Base-by-base conservation (phyloP, 1,284 basidiomycete species). In the Naganishia liquefaciens region DNA sequence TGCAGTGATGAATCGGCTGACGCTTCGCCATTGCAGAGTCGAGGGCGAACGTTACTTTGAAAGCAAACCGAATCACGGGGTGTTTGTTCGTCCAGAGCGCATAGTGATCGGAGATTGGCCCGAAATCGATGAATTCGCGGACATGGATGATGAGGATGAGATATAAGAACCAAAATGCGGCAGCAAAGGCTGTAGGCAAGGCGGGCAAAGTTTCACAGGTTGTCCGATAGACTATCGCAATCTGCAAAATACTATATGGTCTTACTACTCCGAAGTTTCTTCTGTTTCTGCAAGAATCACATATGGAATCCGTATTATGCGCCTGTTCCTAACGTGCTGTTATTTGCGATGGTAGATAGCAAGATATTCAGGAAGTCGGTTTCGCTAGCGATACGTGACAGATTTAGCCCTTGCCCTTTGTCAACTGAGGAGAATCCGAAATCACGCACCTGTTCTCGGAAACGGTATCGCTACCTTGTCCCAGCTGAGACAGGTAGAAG, bases 61-160 rank as follows among this genome's bases (percentile, higher is more conserved):
- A 2, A 92, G 91, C 74, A 80, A 77, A 54, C 83, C 85, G 2
- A 88, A 87, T 60, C 88, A 89, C 69, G 95, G 94, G 3, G 87
- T 88, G 5, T 97, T 99, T 75, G 90, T 95, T 13, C 85, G 89
- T 62, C 86, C 91, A 0, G 91, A 93, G 62, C 89, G 87, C 75
- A 85, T 98, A 11, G 84, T 80, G 47, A 83, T 91, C 5, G 94
- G 95, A 1, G 89, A 98, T 75, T 97, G 85, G 76, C 91, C 93
- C 0, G 86, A 88, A 25, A 84, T 89, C 71, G 90, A 92, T 61
- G 80, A 91, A 30, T 73, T 81, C 64, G 76, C 72, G 13, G 81
- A 86, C 64, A 85, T 86, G 61, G 84, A 87, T 27, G 89, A 83
- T 6, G 76, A 78, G 23, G 82, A 93, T 71, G 90, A 93, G 77